A percentile compares a stretch with the other conserved stretches of the same genome.
Evolutionary conservation across 2,329 filamentous ascomycete species (phyloP).

Genomic region (Rhynchosporium graminicola): DNA sequence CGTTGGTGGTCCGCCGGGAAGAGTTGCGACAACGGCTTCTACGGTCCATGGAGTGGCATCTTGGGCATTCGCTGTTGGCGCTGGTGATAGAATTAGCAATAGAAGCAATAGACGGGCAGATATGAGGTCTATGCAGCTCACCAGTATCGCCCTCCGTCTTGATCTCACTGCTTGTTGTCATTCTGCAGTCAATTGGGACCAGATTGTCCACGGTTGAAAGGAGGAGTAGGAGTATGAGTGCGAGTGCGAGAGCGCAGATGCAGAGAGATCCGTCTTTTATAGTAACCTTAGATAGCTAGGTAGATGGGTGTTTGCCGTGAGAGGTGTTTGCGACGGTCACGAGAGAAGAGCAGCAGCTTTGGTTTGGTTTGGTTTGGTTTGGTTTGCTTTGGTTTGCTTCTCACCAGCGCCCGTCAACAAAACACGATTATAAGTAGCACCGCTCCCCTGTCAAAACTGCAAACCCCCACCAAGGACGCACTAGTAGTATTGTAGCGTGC

Average conservation of each 20-base stretch:
- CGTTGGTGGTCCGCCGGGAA: constrained; percentile 58
- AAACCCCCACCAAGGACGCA: constrained; percentile 12
- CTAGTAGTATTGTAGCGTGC: constrained; percentile 6
- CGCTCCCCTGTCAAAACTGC: neutral
- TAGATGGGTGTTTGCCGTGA: neutral
- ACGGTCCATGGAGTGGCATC: constrained; percentile 51
- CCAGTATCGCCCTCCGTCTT: neutral
- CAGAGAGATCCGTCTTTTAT: neutral
- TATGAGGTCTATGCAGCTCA: neutral
- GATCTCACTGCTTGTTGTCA: constrained; percentile 4
- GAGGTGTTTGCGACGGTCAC: neutral
- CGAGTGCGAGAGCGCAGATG: neutral
- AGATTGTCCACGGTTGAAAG: neutral
- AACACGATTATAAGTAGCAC: neutral
- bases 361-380: neutral
- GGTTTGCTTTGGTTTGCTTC: neutral
- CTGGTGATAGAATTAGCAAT: no score
- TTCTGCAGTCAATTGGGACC: neutral
- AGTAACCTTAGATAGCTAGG: neutral
- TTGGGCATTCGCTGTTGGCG: neutral
- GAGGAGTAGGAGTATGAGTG: neutral
- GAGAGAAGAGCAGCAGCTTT: neutral
- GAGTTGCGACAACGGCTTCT: constrained; percentile 63
- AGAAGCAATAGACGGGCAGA: no score
- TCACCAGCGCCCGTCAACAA: neutral